Conservation (phyloP, 2,329 filamentous ascomycete genomes). For the Orbilia blumenaviensis region DNA sequence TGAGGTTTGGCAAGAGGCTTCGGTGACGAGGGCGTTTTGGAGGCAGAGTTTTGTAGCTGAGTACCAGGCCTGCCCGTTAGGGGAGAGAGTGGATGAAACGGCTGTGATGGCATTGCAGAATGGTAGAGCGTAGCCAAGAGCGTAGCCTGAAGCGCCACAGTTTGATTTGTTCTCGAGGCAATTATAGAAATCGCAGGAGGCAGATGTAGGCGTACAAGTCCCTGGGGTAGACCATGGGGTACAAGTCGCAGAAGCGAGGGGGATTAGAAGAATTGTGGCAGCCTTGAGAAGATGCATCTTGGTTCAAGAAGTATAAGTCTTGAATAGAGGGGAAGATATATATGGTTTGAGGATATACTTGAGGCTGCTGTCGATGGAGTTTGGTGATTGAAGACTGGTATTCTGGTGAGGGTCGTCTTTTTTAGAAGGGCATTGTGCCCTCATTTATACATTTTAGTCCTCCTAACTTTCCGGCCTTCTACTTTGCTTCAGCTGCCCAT, state of each 20-base stretch:
- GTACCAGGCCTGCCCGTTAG: slow-evolving; percentile 39
- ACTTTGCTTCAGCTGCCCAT: neutral
- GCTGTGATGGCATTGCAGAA: slow-evolving; percentile 36
- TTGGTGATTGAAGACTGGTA: neutral
- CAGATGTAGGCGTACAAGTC: slow-evolving; percentile 27
- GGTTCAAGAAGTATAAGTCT: neutral
- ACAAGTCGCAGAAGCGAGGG: slow-evolving; percentile 22
- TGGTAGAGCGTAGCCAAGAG: slow-evolving; percentile 28
- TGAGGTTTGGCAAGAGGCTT: slow-evolving; percentile 28
- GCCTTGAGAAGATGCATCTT: slow-evolving; percentile 27
- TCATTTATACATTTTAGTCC: neutral
- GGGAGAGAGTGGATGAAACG: slow-evolving; percentile 7
- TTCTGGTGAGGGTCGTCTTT: neutral
- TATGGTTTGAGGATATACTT: neutral
- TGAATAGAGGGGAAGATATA: neutral
- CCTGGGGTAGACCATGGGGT: slow-evolving; percentile 32
- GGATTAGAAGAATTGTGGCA: neutral
- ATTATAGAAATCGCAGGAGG: slow-evolving; percentile 34
- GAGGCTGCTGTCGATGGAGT: neutral
- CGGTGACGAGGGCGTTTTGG: slow-evolving; percentile 29
- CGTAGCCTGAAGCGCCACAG: slow-evolving; percentile 25
- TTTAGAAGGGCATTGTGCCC: neutral
- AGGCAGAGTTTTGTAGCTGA: slow-evolving; percentile 34
- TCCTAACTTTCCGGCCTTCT: neutral
- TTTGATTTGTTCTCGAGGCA: slow-evolving; percentile 22